Conservation (phyloP, 177 flowering plant species). For the Tripterygium wilfordii region DNA sequence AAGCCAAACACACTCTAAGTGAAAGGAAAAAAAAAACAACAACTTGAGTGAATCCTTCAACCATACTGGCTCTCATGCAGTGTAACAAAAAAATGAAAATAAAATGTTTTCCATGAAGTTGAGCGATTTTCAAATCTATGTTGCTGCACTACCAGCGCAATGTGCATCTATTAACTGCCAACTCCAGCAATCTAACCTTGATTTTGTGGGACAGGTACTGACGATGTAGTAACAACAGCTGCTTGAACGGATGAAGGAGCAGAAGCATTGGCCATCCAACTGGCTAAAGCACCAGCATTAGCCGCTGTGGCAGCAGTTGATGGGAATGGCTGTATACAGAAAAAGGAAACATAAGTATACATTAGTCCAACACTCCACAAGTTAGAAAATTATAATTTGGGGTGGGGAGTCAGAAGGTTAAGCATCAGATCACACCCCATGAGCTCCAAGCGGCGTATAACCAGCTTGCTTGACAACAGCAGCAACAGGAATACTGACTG, state of each 20-base stretch:
- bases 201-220: constrained; percentile 58
- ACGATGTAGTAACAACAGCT: constrained; percentile 73
- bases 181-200: constrained; percentile 77
- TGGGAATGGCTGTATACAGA: constrained; percentile 61
- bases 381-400: neutral
- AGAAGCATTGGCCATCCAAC: constrained; percentile 90
- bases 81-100: no score
- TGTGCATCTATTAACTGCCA: no score
- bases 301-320: constrained; percentile 60
- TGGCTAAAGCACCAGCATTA: constrained; percentile 67
- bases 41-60: no score
- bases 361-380: constrained; percentile 1
- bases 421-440: constrained; percentile 47
- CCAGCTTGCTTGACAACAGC: constrained; percentile 61
- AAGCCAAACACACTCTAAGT: no score
- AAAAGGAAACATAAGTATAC: constrained; percentile 7
- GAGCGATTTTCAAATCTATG: no score
- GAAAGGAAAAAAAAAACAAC: no score
- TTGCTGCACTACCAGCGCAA: no score
- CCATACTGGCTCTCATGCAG: no score
- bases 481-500: constrained; percentile 61
- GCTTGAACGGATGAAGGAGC: constrained; percentile 83
- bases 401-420: constrained; percentile 2
- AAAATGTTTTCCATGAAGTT: no score
- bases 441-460: constrained; percentile 65